Evolutionary conservation across 441 rosid genomes (phyloP).

Genomic region (Erysimum cheiri): DNA sequence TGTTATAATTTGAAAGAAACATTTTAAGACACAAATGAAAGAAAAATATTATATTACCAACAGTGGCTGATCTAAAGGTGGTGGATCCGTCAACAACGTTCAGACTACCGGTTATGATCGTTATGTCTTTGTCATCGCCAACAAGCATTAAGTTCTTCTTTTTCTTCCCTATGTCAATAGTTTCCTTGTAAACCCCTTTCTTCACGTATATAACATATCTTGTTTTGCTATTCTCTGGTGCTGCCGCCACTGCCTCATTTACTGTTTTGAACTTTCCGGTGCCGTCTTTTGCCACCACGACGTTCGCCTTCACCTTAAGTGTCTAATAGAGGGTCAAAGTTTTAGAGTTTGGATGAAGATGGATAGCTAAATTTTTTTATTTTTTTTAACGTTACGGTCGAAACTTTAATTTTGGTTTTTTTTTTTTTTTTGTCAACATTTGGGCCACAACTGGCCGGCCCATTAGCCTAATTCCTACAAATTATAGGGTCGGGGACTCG

Average conservation of each 20-base stretch:
- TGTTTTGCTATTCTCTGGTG: conserved; percentile 54
- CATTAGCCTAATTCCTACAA: too few species aligned
- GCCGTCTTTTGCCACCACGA: conserved; percentile 71
- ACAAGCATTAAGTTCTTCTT: conserved; percentile 62
- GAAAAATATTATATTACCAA: conserved; percentile 46
- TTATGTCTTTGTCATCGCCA: conserved; percentile 60
- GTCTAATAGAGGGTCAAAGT: conserved; percentile 10
- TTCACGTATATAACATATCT: conserved; percentile 69
- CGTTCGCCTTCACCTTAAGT: conserved; percentile 45
- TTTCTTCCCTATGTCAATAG: conserved; percentile 55
- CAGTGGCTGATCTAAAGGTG: conserved; percentile 65
- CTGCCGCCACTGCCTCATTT: conserved; percentile 58
- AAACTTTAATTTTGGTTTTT: too few species aligned
- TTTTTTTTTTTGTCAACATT: too few species aligned
- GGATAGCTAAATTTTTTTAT: too few species aligned
- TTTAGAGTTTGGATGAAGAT: not conserved
- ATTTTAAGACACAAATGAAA: not conserved
- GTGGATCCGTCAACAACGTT: conserved; percentile 60
- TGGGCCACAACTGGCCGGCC: too few species aligned
- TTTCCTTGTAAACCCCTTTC: conserved; percentile 66
- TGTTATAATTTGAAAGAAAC: not conserved
- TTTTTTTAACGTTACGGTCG: not conserved
- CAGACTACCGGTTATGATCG: conserved; percentile 61
- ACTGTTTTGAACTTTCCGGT: conserved; percentile 66
- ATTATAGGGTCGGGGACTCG: too few species aligned